phyloP scores from a whole-genome alignment of 176 grass and related monocot species.

The Avena atlantica region DNA sequence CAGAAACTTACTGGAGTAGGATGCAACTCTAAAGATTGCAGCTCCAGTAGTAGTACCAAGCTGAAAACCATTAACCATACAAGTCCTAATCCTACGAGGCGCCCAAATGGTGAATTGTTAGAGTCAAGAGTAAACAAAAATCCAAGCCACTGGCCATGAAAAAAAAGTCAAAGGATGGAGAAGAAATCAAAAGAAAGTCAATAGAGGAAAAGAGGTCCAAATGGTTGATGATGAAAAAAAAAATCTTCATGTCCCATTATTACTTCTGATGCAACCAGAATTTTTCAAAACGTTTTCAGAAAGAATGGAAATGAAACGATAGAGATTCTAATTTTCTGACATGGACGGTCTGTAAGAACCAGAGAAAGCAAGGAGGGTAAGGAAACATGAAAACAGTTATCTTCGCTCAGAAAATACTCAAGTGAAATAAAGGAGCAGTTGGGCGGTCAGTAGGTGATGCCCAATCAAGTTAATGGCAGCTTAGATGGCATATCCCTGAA shows the following conservation, averaged over 20 bases:
- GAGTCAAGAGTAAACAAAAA: background rate
- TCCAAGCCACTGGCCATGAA: background rate
- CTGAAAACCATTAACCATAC: background rate
- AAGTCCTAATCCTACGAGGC: background rate
- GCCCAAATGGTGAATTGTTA: background rate
- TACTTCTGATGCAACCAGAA: background rate
- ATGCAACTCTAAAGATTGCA: background rate
- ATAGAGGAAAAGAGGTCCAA: background rate
- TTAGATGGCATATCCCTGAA: background rate
- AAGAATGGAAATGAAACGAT: background rate
- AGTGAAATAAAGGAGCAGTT: background rate
- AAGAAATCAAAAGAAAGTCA: background rate
- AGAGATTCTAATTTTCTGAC: background rate
- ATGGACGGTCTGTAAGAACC: background rate
- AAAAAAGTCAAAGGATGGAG: background rate
- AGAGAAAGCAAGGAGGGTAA: background rate
- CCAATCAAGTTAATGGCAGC: background rate
- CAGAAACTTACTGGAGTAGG: background rate
- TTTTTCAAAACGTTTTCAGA: background rate
- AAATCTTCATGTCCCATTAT: background rate
- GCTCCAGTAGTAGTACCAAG: background rate
- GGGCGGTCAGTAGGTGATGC: background rate
- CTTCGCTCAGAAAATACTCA: background rate
- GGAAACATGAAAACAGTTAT: background rate
- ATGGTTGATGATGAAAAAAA: background rate